Base-by-base conservation (phyloP, 2,329 filamentous ascomycete genomes). In the Sclerotinia trifoliorum region DNA sequence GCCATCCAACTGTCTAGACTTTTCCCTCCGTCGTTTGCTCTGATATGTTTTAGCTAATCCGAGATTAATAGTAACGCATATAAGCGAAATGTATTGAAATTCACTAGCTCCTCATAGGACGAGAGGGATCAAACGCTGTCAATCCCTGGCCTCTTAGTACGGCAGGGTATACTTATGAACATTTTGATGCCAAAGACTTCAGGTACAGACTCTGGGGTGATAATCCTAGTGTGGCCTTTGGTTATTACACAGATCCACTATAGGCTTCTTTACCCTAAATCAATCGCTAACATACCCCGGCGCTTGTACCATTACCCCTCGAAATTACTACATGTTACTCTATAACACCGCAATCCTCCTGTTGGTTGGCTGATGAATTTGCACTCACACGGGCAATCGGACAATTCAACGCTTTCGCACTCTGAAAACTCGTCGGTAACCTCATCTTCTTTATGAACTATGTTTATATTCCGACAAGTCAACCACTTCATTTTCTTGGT, bases 241-340 rank as follows among this genome's bases (percentile, higher is more conserved):
- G 29, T 21, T 29, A 46, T 39, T 39, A 11, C 29, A 51, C 46
- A 39, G 29, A 26, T 29, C 29, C 46, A 62, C 29, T 39, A 10
- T 62, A 65, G 63, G 51, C 63, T 57, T 58, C 32, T 46, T 44
- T 65, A 65, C 39, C 63, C 52, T 65, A 46, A 46, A 46, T 11
- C 5, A 24, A 42, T 65, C 48, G 62, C 62, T 46, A 65, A 55
- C 21, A 48, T 15, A 65, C 54, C 63, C 51, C 35, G 52, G 15
- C 26, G 39, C 32, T 58, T 35, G 48, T 35, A 58, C 26, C 5
- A 32, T 26, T 48, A n/a, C 51, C 39, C 42, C 63, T 62, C n/a
- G 21, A 62, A 51, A 51, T 62, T 62, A 29, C 26, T 62, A 17
- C 58, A 35, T 62, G 46, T 62, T 26, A 62, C 58, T 32, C 29